Evolutionary conservation across 495 filamentous ascomycete species (phyloP).

Genomic region (Tuber microsphaerosporum): DNA sequence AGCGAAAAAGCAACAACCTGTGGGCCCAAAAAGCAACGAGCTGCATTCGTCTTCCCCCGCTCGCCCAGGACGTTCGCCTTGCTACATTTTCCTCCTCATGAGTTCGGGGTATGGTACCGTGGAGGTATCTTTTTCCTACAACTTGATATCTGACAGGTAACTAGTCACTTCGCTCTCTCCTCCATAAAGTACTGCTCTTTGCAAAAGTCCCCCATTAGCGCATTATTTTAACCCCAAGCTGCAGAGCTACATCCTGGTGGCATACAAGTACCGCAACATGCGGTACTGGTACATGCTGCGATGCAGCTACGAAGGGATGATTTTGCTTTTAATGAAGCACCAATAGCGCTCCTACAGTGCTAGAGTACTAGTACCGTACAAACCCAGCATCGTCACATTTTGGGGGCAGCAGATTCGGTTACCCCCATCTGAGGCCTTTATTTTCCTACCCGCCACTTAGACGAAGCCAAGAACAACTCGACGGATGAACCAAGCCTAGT

Average conservation of each 20-base stretch:
- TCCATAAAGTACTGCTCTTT: neutral
- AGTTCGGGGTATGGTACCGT: neutral
- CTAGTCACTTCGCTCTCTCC: neutral
- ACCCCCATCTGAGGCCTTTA: neutral
- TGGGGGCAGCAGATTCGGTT: neutral
- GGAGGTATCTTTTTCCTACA: neutral
- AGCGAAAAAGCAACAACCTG: neutral
- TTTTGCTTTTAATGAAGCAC: neutral
- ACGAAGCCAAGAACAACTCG: neutral
- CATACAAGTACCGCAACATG: neutral
- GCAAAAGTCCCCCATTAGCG: neutral
- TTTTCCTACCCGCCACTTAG: neutral
- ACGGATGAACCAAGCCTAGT: neutral
- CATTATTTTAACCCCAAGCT: neutral
- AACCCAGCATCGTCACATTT: neutral
- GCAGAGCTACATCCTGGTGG: neutral
- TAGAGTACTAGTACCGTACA: neutral
- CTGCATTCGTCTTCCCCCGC: neutral
- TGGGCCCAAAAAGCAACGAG: neutral
- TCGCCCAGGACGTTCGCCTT: neutral
- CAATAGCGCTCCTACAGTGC: neutral
- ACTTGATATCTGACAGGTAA: neutral
- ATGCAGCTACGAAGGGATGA: neutral
- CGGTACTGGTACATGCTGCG: neutral
- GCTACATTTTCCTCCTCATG: neutral